Evolutionary conservation across 2,329 filamentous ascomycete genomes (phyloP), one percentile per base, ranked within the genome.

Genomic region (Hymenotorrendiella dingleyae): DNA sequence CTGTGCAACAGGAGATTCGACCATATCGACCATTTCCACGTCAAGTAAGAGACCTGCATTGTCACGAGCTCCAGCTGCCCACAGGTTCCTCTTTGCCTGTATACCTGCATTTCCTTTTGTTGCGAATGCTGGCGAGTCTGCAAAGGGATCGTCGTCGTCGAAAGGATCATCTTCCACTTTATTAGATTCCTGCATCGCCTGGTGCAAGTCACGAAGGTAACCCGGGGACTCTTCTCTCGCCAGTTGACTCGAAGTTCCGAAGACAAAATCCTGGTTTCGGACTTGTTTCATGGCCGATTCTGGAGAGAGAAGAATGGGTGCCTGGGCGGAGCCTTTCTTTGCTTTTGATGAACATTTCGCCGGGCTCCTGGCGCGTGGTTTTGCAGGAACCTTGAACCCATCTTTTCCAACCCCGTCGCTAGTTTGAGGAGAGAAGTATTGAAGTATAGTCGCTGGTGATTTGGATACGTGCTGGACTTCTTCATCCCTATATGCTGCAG

Each of bases 161-260:
- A 71, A 70, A 1, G 66, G 61, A 33, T 71, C 61, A 24, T 54
- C 60, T 12, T 63, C 54, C 1, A 60, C 44, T 35, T 66, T 54
- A 44, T 78, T 82, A 0, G 82, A 86, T 27, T 68, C 69, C 48
- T 70, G 71, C 49, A 85, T 73, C 1, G 80, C 81, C 40, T 69
- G 59, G 40, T 85, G 78, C 16, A 86, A 62, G 34, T 84, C 74
- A 22, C 73, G 71, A 12, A 86, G 62, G 19, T 81, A 73, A 0
- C 74, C 75, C 0, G 84, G 84, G 0, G 84, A 86, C 26, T 88
- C 78, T 43, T 88, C 84, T 42, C 74, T 68, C 11, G 82, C 83
- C 19, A 94, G 66, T 60, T 94, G 88, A 60, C 88, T 94, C 1
- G 84, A 90, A 0, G 87, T 93, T 1, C 87, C 88, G 63, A 94